Evolutionary conservation across 2,329 filamentous ascomycete genomes (phyloP).

Genomic region (Colletotrichum liriopes): DNA sequence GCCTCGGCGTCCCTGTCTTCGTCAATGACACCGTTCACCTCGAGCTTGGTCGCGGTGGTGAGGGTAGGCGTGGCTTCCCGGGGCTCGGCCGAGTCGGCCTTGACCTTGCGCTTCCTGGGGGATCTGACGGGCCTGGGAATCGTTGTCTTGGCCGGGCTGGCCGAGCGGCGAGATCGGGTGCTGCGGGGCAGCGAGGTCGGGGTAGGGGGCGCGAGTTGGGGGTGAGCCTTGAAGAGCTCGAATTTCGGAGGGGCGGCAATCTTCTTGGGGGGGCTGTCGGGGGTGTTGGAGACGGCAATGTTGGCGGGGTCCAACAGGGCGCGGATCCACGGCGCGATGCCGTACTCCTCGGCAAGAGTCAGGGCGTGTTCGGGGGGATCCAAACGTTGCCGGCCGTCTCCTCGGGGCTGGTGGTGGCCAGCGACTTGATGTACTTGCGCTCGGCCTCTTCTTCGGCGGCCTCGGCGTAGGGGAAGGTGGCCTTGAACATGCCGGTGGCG

Average conservation of each 20-base stretch:
- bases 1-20: slow-evolving; percentile 51
- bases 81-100: slow-evolving; percentile 58
- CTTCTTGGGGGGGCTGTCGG: slow-evolving; percentile 79
- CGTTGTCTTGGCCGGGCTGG: slow-evolving; percentile 69
- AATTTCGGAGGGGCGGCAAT: slow-evolving; percentile 89
- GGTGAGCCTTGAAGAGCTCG: slow-evolving; percentile 65
- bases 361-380: slow-evolving; percentile 91
- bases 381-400: slow-evolving; percentile 98
- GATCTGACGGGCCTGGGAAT: slow-evolving; percentile 51
- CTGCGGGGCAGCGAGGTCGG: slow-evolving; percentile 62
- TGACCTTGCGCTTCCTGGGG: slow-evolving; percentile 69
- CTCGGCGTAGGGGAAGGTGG: slow-evolving; percentile 85
- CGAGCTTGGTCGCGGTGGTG: slow-evolving; percentile 45
- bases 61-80: slow-evolving; percentile 23
- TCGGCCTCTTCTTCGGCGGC: slow-evolving; percentile 81
- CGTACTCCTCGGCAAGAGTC: slow-evolving; percentile 87
- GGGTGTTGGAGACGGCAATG: slow-evolving; percentile 72
- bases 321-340: slow-evolving; percentile 87
- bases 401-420: slow-evolving; percentile 85
- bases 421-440: slow-evolving; percentile 87
- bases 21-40: slow-evolving; percentile 49
- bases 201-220: slow-evolving; percentile 65
- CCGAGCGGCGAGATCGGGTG: slow-evolving; percentile 69
- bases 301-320: slow-evolving; percentile 93
- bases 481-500: slow-evolving; percentile 94